Conservation (phyloP, 352 stramenopile genomes). For the Globisporangium viniferum region DNA sequence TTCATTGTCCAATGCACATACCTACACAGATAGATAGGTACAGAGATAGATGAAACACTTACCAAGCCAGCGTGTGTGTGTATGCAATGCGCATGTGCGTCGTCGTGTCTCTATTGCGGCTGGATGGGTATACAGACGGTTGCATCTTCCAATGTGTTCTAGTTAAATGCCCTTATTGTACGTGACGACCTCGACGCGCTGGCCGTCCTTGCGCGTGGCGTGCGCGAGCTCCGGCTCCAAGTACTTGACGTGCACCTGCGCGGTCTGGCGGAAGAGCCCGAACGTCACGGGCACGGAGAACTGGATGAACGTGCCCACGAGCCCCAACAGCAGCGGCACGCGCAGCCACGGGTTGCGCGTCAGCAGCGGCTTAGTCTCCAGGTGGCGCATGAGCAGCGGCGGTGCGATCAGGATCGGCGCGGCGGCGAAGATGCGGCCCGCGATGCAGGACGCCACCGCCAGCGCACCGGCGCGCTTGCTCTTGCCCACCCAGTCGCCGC, state of each 20-base stretch:
- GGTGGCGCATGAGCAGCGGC: slow-evolving; percentile 50
- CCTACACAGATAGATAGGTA: too few species aligned
- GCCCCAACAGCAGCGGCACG: slow-evolving; percentile 58
- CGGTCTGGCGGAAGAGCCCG: slow-evolving; percentile 80
- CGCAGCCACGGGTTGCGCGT: slow-evolving; percentile 49
- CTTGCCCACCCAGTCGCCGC: slow-evolving; percentile 73
- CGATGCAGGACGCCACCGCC: slow-evolving; percentile 71
- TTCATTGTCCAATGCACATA: too few species aligned
- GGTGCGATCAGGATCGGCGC: slow-evolving; percentile 79
- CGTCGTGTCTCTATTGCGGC: slow-evolving; percentile 4
- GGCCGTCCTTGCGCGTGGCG: slow-evolving; percentile 38
- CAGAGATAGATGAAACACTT: too few species aligned
- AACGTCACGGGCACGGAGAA: slow-evolving; percentile 86
- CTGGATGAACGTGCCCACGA: slow-evolving; percentile 78
- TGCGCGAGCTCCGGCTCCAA: slow-evolving; percentile 62
- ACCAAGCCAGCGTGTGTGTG: too few species aligned
- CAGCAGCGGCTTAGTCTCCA: slow-evolving; percentile 48
- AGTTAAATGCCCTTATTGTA: slow-evolving; percentile 88
- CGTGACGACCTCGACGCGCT: slow-evolving; percentile 58
- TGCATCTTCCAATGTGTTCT: too few species aligned
- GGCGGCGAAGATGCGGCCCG: slow-evolving; percentile 74
- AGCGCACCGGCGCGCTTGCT: slow-evolving; percentile 69
- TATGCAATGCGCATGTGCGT: too few species aligned
- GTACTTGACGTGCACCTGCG: slow-evolving; percentile 55
- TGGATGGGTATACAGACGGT: too few species aligned